Conservation (phyloP, 2,329 filamentous ascomycete genomes). For the Akanthomyces lecanii region DNA sequence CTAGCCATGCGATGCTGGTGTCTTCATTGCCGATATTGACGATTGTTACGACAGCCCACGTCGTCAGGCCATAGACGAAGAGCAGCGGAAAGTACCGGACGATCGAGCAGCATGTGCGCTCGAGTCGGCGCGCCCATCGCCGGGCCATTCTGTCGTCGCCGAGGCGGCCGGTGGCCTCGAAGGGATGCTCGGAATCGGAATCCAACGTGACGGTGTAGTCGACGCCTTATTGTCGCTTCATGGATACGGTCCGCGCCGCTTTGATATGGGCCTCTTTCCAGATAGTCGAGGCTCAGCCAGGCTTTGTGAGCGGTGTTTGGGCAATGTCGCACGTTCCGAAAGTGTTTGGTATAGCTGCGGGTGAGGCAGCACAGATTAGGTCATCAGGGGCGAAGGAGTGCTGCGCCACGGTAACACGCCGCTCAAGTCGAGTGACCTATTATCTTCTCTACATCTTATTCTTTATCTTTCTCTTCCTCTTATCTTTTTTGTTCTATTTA, state of each 20-base stretch:
- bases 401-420: background rate
- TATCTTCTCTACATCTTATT: too few relatives aligned
- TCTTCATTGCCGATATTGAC: conserved; percentile 63
- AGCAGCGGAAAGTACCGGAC: conserved; percentile 79
- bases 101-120: conserved; percentile 77
- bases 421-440: too few relatives aligned
- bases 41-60: conserved; percentile 90
- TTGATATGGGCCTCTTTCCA: background rate
- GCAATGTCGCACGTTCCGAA: background rate
- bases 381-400: conserved; percentile 12
- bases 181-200: conserved; percentile 12
- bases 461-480: too few relatives aligned
- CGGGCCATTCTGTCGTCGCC: conserved; percentile 43
- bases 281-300: background rate
- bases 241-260: background rate
- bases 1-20: conserved; percentile 52
- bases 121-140: conserved; percentile 64
- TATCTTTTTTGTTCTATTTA: too few relatives aligned
- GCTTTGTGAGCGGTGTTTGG: background rate
- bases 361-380: conserved; percentile 10
- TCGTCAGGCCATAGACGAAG: conserved; percentile 87
- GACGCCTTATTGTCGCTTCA: background rate
- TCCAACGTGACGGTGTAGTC: conserved; percentile 21
- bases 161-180: conserved; percentile 20
- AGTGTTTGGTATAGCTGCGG: background rate